Percentiles rank a stretch among this genome's conserved stretches.
These are phyloP conservation scores for Mollisiaceae sp. DNA, from an alignment of 2,329 filamentous ascomycete genomes.

Conservation along the genomic window DNA sequence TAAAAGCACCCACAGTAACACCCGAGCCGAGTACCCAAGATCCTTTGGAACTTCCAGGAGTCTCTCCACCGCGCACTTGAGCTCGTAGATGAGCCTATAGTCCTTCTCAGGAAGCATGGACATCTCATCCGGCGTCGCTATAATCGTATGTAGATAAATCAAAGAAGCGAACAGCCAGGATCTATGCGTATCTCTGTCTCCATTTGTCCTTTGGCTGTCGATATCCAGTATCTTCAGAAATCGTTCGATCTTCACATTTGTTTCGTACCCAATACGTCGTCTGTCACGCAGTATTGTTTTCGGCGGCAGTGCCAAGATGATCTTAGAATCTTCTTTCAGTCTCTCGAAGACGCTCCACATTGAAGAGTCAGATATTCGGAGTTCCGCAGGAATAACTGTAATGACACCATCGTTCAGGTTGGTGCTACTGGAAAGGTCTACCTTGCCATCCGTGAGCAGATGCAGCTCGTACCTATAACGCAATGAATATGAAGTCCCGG, in stretches of 20 bases:
- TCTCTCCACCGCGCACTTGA: constrained; percentile 7
- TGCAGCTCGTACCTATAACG: not conserved
- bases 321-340: not conserved
- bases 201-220: not conserved
- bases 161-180: not conserved
- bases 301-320: not conserved
- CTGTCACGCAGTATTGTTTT: not conserved
- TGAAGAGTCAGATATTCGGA: not conserved
- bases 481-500: not conserved
- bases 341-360: not conserved
- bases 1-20: constrained; percentile 2
- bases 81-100: not conserved
- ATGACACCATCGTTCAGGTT: not conserved
- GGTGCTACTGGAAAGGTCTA: not conserved
- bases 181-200: not conserved
- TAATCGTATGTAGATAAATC: constrained; percentile 4
- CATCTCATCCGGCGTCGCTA: not conserved
- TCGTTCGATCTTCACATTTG: not conserved
- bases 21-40: not conserved
- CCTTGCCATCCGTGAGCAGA: not conserved
- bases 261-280: constrained; percentile 1
- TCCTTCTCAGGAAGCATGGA: not conserved
- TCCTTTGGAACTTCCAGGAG: not conserved
- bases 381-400: not conserved
- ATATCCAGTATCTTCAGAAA: not conserved